Conservation (phyloP, 192 early-diverging fungal genomes). For the Mortierella hygrophila region DNA sequence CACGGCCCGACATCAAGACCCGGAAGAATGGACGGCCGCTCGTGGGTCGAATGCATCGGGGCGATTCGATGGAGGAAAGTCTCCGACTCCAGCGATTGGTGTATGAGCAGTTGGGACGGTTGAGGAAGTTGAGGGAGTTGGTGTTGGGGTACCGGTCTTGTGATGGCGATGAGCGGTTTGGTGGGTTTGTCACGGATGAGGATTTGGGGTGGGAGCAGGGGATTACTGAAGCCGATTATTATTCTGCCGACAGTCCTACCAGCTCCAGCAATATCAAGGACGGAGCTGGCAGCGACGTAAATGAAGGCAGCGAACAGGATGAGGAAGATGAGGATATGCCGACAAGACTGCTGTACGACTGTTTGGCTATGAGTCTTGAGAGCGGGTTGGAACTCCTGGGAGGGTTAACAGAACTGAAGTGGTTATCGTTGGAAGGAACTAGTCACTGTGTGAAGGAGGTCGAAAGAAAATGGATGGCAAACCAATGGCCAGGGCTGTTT, state of each 20-base stretch:
- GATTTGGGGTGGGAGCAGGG: neutral
- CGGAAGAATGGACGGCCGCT: neutral
- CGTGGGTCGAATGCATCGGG: neutral
- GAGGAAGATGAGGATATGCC: neutral
- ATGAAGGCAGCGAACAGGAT: neutral
- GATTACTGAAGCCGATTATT: neutral
- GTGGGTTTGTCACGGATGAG: neutral
- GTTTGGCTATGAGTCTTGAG: neutral
- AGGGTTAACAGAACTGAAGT: neutral
- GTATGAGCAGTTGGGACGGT: neutral
- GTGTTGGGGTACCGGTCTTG: neutral
- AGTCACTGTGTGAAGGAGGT: neutral
- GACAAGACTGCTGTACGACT: neutral
- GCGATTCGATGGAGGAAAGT: neutral
- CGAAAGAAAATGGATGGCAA: neutral
- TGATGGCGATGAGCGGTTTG: neutral
- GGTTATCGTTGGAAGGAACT: neutral
- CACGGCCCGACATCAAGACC: neutral
- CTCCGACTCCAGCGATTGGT: neutral
- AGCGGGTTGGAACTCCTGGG: neutral
- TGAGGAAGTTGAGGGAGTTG: neutral
- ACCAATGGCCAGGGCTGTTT: neutral
- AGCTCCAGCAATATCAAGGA: neutral
- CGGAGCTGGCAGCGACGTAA: neutral
- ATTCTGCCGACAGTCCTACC: neutral